Base-by-base conservation (phyloP, 257 asterid genomes). In the Verbena officinalis region DNA sequence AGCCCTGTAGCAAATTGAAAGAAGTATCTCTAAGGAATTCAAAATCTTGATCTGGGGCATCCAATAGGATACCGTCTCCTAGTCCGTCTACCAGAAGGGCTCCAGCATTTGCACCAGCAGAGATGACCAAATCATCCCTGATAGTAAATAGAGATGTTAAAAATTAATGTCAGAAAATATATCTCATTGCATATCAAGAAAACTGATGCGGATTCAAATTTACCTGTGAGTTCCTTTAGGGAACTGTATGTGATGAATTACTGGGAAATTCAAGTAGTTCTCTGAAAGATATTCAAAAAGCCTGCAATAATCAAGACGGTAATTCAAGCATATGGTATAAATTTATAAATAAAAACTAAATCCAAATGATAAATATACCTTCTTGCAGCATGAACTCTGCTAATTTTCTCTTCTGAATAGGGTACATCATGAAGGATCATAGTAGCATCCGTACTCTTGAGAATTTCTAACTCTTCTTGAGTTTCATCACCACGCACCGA, bases 331-430 rank as follows among this genome's bases (percentile, higher is more conserved):
- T 21, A 4, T 44, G 17, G n/a, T 44, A 44, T 44, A 21, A 44
- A 44, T 2, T 3, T 44, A 27, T 27, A 27, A 27, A 27, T 27
- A 27, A 27, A 27, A 27, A 27, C 33, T n/a, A n/a, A 27, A 27
- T 5, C 21, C 9, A 44, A 16, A 44, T 16, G 51, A n/a, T 4
- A 44, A 14, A 44, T 4, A n/a, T 44, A 44, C 51, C 51, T 44
- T 44, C 51, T 44, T 44, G 51, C 51, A 15, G 51, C 51, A 44
- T 44, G 51, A 44, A 44, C 51, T 44, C 51, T 15, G 51, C 51
- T 44, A 9, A 21, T 44, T 44, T 44, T 44, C 51, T 44, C 51
- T n/a, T 44, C 51, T n/a, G 51, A n/a, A 44, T 44, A 15, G 5
- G 51, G 21, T 5, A 44, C 0, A 44, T n/a, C 9, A 15, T 44